A percentile compares a stretch with the other conserved stretches of the same genome.
These are phyloP conservation scores for Phytophthora cryptogea DNA, from an alignment of 352 stramenopile species.

Conservation along the genomic window DNA sequence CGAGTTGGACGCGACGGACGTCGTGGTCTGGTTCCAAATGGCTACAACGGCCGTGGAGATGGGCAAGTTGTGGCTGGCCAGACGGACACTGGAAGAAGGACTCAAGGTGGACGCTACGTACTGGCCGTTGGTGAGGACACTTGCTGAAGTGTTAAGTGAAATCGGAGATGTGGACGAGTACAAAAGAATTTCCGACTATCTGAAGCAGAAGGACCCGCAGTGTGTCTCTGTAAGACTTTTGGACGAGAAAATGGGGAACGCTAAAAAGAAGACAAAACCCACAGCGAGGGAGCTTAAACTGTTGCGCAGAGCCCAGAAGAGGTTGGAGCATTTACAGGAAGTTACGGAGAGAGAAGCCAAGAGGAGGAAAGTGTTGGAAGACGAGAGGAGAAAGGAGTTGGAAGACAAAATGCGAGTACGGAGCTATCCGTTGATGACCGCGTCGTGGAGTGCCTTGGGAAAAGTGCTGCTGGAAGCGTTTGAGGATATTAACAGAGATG, in stretches of 20 bases:
- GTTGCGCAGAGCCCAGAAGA: slow-evolving; percentile 19
- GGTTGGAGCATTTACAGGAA: slow-evolving; percentile 30
- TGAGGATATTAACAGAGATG: slow-evolving; percentile 54
- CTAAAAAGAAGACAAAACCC: neutral
- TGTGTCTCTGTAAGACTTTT: slow-evolving; percentile 43
- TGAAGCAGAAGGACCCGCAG: slow-evolving; percentile 49
- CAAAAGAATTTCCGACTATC: slow-evolving; percentile 45
- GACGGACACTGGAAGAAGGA: slow-evolving; percentile 60
- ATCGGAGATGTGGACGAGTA: slow-evolving; percentile 62
- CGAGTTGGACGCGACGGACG: slow-evolving; percentile 65
- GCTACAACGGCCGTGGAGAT: slow-evolving; percentile 59
- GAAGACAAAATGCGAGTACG: slow-evolving; percentile 18
- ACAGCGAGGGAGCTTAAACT: slow-evolving; percentile 14
- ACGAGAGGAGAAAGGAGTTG: slow-evolving; percentile 25
- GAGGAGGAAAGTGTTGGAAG: slow-evolving; percentile 33
- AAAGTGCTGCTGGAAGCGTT: slow-evolving; percentile 68
- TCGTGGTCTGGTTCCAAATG: slow-evolving; percentile 82
- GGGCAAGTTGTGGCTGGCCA: slow-evolving; percentile 66
- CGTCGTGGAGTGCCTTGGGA: slow-evolving; percentile 57
- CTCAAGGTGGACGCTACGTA: slow-evolving; percentile 60
- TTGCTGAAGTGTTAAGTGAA: slow-evolving; percentile 63
- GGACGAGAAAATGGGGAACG: slow-evolving; percentile 8
- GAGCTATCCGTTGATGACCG: slow-evolving; percentile 47
- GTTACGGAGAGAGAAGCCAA: slow-evolving; percentile 27
- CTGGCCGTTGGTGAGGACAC: slow-evolving; percentile 60